These are phyloP conservation scores for Cruciata laevipes DNA, from an alignment of 257 asterid genomes.

Conservation along the genomic window DNA sequence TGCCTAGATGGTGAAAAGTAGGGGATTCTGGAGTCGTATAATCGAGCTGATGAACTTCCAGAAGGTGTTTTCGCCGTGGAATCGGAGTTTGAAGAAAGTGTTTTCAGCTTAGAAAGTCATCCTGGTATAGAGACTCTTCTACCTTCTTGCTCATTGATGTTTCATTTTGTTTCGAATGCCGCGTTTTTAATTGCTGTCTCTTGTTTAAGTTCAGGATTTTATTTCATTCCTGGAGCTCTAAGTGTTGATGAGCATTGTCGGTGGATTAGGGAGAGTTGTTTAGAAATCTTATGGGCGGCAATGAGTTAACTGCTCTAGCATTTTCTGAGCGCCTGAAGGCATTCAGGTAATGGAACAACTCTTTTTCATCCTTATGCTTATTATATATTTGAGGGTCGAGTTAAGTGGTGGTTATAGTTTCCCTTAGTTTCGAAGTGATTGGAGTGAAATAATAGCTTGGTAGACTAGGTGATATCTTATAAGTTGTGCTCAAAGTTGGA, in stretches of 20 bases:
- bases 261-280: slow-evolving; percentile 87
- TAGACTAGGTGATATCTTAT: background rate
- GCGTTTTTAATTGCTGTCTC: background rate
- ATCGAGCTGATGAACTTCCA: slow-evolving; percentile 39
- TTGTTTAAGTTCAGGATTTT: slow-evolving; percentile 53
- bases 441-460: background rate
- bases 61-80: slow-evolving; percentile 49
- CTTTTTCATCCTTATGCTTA: slow-evolving; percentile 33
- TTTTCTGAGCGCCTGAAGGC: slow-evolving; percentile 86
- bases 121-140: slow-evolving; percentile 46
- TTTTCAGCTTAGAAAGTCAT: slow-evolving; percentile 66
- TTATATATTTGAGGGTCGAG: slow-evolving; percentile 9
- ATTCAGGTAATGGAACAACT: slow-evolving; percentile 45
- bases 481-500: too few species aligned
- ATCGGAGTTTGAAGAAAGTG: slow-evolving; percentile 40
- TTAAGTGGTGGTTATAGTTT: background rate
- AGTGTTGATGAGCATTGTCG: slow-evolving; percentile 63
- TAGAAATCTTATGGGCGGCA: slow-evolving; percentile 52
- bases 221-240: slow-evolving; percentile 84
- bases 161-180: background rate
- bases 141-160: background rate
- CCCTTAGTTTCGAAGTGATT: background rate
- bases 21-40: slow-evolving; percentile 51
- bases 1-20: too few species aligned
- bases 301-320: slow-evolving; percentile 78